phyloP scores from a whole-genome alignment of 192 early-diverging fungal genomes.

The Mortierella alpina region DNA sequence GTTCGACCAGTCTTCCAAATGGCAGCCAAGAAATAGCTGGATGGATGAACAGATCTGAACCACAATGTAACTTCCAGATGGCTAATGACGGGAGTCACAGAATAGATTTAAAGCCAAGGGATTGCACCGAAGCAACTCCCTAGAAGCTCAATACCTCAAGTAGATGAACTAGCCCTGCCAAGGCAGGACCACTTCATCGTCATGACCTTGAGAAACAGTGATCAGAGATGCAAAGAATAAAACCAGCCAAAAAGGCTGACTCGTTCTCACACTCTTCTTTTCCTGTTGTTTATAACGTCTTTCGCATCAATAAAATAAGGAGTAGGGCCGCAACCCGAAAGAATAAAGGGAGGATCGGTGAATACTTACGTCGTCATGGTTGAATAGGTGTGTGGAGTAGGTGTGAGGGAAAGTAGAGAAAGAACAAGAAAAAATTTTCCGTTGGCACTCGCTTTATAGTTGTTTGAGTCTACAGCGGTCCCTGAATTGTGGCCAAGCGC shows the following conservation, averaged over 20 bases:
- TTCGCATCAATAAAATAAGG: background rate
- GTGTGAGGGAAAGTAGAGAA: background rate
- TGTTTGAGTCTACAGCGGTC: background rate
- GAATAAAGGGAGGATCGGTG: background rate
- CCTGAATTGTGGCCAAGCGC: slow-evolving; percentile 10
- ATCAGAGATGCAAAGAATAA: background rate
- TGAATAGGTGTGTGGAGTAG: background rate
- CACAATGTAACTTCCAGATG: background rate
- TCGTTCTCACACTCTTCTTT: background rate
- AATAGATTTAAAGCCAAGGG: slow-evolving; percentile 54
- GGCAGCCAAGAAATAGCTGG: background rate
- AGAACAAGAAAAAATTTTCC: background rate
- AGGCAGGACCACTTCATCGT: slow-evolving; percentile 1
- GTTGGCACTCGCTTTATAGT: background rate
- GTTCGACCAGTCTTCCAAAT: background rate
- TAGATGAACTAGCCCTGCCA: slow-evolving; percentile 5
- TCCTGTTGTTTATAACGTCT: slow-evolving; percentile 20
- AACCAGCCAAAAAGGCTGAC: background rate
- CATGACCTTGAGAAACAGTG: slow-evolving; percentile 35
- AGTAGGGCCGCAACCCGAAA: background rate
- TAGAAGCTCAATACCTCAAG: slow-evolving; percentile 50
- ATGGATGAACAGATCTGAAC: background rate
- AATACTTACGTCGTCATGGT: slow-evolving; percentile 33
- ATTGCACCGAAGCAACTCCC: slow-evolving; percentile 50
- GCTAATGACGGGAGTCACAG: slow-evolving; percentile 41